Evolutionary conservation across 1,284 basidiomycete genomes (phyloP), one percentile per base, ranked within the genome.

Genomic region (Volvariella surrecta): DNA sequence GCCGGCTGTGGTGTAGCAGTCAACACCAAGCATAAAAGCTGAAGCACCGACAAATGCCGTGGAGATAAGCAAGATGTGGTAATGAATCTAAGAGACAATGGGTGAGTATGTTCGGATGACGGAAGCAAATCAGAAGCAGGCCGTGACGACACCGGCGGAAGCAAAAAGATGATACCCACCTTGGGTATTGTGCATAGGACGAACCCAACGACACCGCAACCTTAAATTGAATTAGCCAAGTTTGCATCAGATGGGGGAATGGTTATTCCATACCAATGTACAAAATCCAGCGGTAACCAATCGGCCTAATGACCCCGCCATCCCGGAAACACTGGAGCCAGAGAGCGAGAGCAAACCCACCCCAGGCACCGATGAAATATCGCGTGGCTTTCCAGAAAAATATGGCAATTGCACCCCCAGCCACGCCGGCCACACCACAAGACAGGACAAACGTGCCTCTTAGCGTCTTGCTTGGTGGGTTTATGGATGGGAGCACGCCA

Each of bases 381-480:
- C 84, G 82, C 11, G 89, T 78, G 37, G 76, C 82, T 56, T 89
- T 88, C 83, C 83, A 90, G 61, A 93, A 89, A 70, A 96, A 92
- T 51, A 94, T 86, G 46, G 88, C 76, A 45, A 91, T 69, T 13
- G 74, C 89, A 21, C 91, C 91, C 20, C 89, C 90, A 46, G 86
- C 81, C 44, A 89, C 66, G 24, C 90, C 88, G 13, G 90, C 84
- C 42, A 95, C 76, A 13, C 78, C 67, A 45, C 74, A 82, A 1
- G 92, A 81, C 15, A 97, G 76, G 10, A 96, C 82, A 64, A 94
- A 97, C 60, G 96, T 78, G 38, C 93, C 94, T 22, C 90, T 80
- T 15, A 93, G 68, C 2, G 83, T 85, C 46, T 71, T 71, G 37
- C 61, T 77, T 1, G 94, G 94, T 0, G 89, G 81, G 50, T 89